Evolutionary conservation across 2,329 filamentous ascomycete species (phyloP), one percentile per base, ranked within the genome.

Genomic region (Cladobotryum mycophilum): DNA sequence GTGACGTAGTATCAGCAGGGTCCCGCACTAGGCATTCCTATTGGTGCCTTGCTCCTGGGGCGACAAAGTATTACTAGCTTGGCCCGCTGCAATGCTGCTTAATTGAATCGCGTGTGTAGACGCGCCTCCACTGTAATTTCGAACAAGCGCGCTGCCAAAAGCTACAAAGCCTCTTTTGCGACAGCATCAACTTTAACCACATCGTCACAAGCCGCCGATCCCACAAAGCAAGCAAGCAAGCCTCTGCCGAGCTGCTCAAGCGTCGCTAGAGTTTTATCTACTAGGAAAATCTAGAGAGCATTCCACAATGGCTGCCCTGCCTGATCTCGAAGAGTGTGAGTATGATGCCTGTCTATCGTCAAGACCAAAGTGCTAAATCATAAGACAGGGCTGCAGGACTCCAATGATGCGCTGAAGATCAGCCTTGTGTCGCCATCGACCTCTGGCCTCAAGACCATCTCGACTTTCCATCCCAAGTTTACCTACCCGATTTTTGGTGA

Each of bases 401-500:
- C 82, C 63, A 85, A 80, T 58, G 78, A 86, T 59, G 81, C 82
- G 51, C 65, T 87, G 59, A 73, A 71, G 48, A 76, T 89, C 60
- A 81, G 79, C 47, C 74, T 88, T 35, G 70, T 81, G 15, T 71
- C 73, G 38, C 74, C 79, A 11, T 68, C 73, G 5, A 67, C 72
- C 15, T 68, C 69, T 7, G 73, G 74, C 56, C 63, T 79, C 45
- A 81, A 79, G 60, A 79, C 77, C 33, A 71, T 85, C 58, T 77
- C 80, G 22, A 79, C 80, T 25, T 97, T 99, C 68, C 78, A 88
- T 54, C 95, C 93, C 0, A 80, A 81, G 63, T 95, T 91, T 67
- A 96, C 92, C 15, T 96, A 97, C 68, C 76, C 89, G 1, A 86
- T 99, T 56, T 96, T 97, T 60, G 89, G 89, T 61, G 86, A 97